A percentile compares a stretch with the other conserved stretches of the same genome.
Conservation (phyloP, 2,329 filamentous ascomycete species). For the Incumbomyces delicatus region DNA sequence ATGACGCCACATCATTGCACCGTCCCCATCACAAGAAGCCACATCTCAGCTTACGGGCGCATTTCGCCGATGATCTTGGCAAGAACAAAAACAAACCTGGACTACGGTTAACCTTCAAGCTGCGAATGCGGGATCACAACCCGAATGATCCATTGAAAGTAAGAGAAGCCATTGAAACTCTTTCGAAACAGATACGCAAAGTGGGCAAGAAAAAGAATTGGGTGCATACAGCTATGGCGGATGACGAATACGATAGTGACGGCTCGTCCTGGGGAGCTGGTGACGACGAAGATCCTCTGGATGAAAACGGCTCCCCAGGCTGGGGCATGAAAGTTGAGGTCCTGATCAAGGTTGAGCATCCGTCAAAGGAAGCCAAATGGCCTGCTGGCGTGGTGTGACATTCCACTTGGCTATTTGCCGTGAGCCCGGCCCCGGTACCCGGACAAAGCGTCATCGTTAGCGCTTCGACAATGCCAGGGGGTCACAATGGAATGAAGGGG, state of each 20-base stretch:
- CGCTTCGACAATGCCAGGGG: too few relatives aligned
- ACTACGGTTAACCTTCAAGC: conserved; percentile 36
- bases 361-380: neutral
- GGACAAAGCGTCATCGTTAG: too few relatives aligned
- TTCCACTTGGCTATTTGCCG: neutral
- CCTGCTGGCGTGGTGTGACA: neutral
- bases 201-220: conserved; percentile 53
- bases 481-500: too few relatives aligned
- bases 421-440: too few relatives aligned
- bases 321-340: conserved; percentile 7
- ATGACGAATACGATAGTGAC: neutral
- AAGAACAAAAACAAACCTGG: conserved; percentile 32
- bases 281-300: neutral
- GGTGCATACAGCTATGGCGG: conserved; percentile 22
- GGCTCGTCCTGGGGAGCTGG: neutral
- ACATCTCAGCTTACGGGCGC: conserved; percentile 30
- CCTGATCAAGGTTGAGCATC: conserved; percentile 1
- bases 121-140: conserved; percentile 29
- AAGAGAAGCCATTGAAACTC: conserved; percentile 22
- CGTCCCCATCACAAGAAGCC: conserved; percentile 19
- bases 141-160: conserved; percentile 31
- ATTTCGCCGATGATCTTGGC: conserved; percentile 33
- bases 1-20: neutral
- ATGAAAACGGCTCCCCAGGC: neutral
- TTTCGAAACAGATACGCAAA: conserved; percentile 37